Percentiles rank a stretch among this genome's conserved stretches.
phyloP scores from a whole-genome alignment of 192 early-diverging fungal species.

The Coemansia sp. region DNA sequence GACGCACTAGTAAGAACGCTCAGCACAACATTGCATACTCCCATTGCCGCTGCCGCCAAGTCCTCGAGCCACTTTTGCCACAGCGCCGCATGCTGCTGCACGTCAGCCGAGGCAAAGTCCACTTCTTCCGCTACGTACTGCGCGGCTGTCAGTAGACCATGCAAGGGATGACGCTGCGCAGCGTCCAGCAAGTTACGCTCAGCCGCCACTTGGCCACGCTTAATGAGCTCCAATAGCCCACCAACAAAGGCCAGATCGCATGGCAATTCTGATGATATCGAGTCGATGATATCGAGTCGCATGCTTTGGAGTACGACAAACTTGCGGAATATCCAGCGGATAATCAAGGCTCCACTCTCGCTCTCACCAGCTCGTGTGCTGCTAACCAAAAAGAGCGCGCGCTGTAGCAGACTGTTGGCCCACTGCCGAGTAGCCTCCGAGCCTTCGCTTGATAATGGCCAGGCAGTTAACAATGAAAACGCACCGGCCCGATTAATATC shows the following conservation, averaged over 20 bases:
- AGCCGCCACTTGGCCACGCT: conserved; percentile 17
- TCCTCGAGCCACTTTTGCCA: conserved; percentile 58
- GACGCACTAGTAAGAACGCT: conserved; percentile 74
- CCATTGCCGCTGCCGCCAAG: conserved; percentile 54
- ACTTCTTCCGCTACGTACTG: conserved; percentile 65
- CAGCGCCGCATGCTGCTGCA: conserved; percentile 44
- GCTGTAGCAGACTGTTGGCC: conserved; percentile 57
- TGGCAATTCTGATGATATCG: neutral
- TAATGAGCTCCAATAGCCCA: conserved; percentile 29
- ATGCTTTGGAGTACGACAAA: conserved; percentile 60
- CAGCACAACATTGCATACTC: conserved; percentile 61
- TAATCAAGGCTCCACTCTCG: conserved; percentile 77
- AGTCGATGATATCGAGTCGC: conserved; percentile 10
- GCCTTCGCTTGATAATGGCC: conserved; percentile 60
- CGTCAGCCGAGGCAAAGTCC: conserved; percentile 49
- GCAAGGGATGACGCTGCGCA: conserved; percentile 55
- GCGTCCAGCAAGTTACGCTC: conserved; percentile 54
- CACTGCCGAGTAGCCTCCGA: conserved; percentile 43
- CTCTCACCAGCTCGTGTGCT: conserved; percentile 77
- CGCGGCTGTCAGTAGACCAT: conserved; percentile 58
- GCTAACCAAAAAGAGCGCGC: conserved; percentile 61
- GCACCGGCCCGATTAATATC: conserved; percentile 74
- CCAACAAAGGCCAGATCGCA: conserved; percentile 22
- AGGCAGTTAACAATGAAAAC: conserved; percentile 66
- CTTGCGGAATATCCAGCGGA: conserved; percentile 76